Conservation (phyloP, 2,329 filamentous ascomycete genomes). For the Verticillium zaregamsianum region DNA sequence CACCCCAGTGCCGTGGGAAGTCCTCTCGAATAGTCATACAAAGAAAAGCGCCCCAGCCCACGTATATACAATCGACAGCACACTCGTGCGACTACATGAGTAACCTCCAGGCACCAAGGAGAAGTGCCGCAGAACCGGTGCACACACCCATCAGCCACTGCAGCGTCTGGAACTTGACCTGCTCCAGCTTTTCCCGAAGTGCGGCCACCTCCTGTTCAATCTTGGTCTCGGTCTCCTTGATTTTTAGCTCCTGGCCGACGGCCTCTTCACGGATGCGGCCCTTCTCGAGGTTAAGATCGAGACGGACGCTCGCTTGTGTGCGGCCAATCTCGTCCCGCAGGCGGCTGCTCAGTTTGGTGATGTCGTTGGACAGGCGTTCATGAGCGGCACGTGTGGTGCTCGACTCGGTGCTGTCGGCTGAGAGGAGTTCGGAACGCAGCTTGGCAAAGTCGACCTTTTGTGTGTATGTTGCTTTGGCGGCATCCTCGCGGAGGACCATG, state of each 20-base stretch:
- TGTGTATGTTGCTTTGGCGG: conserved; percentile 73
- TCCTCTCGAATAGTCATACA: neutral
- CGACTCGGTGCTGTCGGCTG: conserved; percentile 85
- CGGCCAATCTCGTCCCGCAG: conserved; percentile 90
- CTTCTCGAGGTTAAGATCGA: conserved; percentile 96
- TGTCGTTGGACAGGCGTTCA: conserved; percentile 88
- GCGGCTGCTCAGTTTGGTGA: conserved; percentile 86
- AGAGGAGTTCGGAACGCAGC: conserved; percentile 87
- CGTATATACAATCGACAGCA: neutral
- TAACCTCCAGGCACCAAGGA: conserved; percentile 67
- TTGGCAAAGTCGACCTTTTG: conserved; percentile 98
- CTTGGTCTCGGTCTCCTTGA: conserved; percentile 97
- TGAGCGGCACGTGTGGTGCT: conserved; percentile 85
- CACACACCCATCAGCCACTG: conserved; percentile 95
- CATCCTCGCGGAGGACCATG: conserved; percentile 95
- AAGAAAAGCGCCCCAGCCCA: neutral
- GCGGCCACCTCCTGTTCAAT: conserved; percentile 97
- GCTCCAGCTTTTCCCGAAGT: conserved; percentile 85
- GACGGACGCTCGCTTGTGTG: conserved; percentile 85
- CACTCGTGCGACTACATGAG: conserved; percentile 48
- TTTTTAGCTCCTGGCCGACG: conserved; percentile 93
- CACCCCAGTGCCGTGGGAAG: too few species aligned
- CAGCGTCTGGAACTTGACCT: conserved; percentile 95
- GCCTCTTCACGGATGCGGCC: conserved; percentile 94
- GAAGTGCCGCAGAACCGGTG: conserved; percentile 61